These are phyloP conservation scores for Microsporum ferrugineum DNA, from an alignment of 2,329 filamentous ascomycete species.

Conservation along the genomic window DNA sequence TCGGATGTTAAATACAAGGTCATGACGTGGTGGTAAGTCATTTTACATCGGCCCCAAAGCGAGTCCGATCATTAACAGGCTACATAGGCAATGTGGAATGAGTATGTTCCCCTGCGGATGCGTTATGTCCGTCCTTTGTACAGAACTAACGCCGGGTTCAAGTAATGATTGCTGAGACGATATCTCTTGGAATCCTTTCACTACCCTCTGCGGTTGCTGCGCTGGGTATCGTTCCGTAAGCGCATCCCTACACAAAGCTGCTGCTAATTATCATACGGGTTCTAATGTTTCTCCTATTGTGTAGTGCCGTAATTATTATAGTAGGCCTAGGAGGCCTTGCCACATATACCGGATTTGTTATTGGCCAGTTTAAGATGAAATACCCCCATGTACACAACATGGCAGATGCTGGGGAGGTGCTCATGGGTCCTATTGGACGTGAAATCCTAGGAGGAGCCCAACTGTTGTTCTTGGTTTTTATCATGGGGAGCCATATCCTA, in stretches of 20 bases:
- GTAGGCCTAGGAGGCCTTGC: conserved; percentile 43
- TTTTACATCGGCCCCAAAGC: neutral
- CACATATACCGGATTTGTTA: conserved; percentile 50
- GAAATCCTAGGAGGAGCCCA: conserved; percentile 53
- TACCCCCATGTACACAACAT: conserved; percentile 54
- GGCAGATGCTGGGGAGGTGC: conserved; percentile 54
- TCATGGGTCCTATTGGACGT: conserved; percentile 50
- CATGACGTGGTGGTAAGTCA: conserved; percentile 38
- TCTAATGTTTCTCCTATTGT: neutral
- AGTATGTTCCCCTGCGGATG: conserved; percentile 19
- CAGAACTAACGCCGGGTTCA: neutral
- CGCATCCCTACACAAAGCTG: conserved; percentile 6
- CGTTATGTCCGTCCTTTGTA: neutral
- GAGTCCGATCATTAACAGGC: neutral
- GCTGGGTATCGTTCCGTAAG: conserved; percentile 43
- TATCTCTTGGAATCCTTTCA: conserved; percentile 46
- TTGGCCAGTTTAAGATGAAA: conserved; percentile 47
- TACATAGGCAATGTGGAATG: conserved; percentile 32
- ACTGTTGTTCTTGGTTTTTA: conserved; percentile 54
- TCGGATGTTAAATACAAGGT: conserved; percentile 42
- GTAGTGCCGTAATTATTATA: conserved; percentile 42
- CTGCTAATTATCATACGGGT: neutral
- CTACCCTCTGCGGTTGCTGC: conserved; percentile 43
- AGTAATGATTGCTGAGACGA: conserved; percentile 50
- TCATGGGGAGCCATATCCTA: conserved; percentile 60